Evolutionary conservation across 345 rosid genomes (phyloP), one percentile per base, ranked within the genome.

Genomic region (Brassica juncea): DNA sequence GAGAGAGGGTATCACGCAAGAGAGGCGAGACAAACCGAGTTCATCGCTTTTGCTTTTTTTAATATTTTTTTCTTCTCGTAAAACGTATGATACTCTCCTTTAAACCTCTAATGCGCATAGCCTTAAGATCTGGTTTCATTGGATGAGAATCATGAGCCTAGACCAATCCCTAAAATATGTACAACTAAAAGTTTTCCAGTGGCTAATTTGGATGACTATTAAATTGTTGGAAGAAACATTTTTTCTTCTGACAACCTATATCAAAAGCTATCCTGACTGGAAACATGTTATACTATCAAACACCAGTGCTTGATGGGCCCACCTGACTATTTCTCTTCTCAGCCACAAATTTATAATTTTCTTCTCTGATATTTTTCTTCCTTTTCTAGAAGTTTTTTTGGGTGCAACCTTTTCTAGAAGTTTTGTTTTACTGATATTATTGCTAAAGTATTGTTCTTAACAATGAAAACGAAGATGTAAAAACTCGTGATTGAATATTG

Each of bases 391-490:
- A 42, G 49, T 28, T 28, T 28, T 28, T 28, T 28, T 28, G 3
- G 31, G 31, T 28, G 31, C 31, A 28, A 28, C 31, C 8, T 0
- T 34, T 71, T 55, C 9, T 19, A 55, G 2, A 55, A 66, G 2
- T 34, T 21, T 15, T 28, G 3, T 28, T 28, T 28, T 28, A 28
- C 31, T 6, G 12, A 2, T 64, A 15, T 4, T 52, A 42, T 63
- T 15, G 55, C 23, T 66, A 52, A 74, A 62, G 69, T 52, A 44
- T 68, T 80, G 54, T 79, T 16, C 34, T 78, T 27, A 27, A 5
- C 60, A 0, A n/a, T 27, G 19, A 55, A 65, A 55, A 9, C 15
- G 44, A 0, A 25, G 21, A 16, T 12, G 73, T 19, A 6, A 34
- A 19, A 32, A 68, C n/a, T 15, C 9, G 5, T 55, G 8, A 52